phyloP scores from a whole-genome alignment of 164 flowering plant species.

The Paratinospora sagittata region DNA sequence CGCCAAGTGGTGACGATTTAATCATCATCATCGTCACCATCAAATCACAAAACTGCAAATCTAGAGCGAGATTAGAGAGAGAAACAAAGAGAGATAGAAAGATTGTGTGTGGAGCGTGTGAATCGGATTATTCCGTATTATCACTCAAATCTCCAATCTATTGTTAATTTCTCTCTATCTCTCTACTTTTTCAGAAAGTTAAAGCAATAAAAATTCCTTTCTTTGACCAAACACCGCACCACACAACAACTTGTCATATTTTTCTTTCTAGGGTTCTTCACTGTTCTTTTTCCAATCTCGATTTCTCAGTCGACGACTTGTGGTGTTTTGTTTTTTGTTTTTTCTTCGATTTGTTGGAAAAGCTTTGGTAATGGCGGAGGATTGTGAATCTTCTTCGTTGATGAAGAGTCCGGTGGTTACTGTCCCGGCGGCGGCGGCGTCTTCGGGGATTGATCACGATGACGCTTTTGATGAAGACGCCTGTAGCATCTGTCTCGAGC shows the following conservation, averaged over 20 bases:
- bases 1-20: neutral
- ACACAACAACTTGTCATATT: neutral
- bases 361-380: neutral
- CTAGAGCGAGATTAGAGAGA: neutral
- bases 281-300: neutral
- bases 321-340: too few relatives aligned
- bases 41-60: neutral
- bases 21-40: neutral
- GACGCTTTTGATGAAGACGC: slow-evolving; percentile 37
- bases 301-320: neutral
- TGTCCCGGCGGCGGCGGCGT: slow-evolving; percentile 6
- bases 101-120: neutral
- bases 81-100: neutral
- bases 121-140: neutral
- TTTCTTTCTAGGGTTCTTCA: neutral
- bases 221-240: neutral
- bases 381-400: neutral
- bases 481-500: slow-evolving; percentile 67
- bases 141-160: neutral
- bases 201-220: neutral
- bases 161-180: neutral
- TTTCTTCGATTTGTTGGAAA: neutral
- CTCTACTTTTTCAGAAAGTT: neutral
- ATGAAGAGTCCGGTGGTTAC: slow-evolving; percentile 15
- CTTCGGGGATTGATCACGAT: slow-evolving; percentile 20